A percentile compares a stretch with the other conserved stretches of the same genome.
These are phyloP conservation scores for Coemansia sp. DNA, from an alignment of 192 early-diverging fungal genomes.

Conservation along the genomic window DNA sequence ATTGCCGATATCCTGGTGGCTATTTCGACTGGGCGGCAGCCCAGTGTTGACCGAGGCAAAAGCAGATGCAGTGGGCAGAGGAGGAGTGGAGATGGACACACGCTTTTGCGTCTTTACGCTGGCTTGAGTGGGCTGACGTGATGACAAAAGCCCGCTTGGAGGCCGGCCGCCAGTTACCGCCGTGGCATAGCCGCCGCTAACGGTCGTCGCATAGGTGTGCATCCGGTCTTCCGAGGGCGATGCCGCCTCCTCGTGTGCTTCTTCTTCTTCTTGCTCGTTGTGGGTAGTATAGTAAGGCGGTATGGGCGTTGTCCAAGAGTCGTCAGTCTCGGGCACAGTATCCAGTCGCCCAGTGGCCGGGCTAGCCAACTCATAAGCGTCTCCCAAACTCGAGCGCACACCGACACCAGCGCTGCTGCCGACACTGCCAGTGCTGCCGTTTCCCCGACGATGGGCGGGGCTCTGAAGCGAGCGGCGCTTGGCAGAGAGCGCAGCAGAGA, in stretches of 20 bases:
- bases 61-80: slow-evolving; percentile 23
- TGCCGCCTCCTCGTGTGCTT: neutral
- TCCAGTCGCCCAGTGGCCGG: slow-evolving; percentile 8
- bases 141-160: slow-evolving; percentile 5
- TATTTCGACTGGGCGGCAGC: neutral
- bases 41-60: slow-evolving; percentile 14
- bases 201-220: neutral
- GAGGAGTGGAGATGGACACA: slow-evolving; percentile 37
- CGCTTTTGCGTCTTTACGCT: slow-evolving; percentile 29
- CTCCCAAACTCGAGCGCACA: slow-evolving; percentile 1
- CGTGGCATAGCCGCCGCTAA: slow-evolving; percentile 2
- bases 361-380: slow-evolving; percentile 5
- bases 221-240: neutral
- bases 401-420: slow-evolving; percentile 2
- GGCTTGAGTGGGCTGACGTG: slow-evolving; percentile 23
- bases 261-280: neutral
- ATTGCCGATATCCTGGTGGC: neutral
- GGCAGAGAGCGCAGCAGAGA: slow-evolving; percentile 11
- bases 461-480: slow-evolving; percentile 23
- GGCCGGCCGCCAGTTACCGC: neutral
- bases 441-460: neutral
- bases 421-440: neutral
- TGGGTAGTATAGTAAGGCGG: neutral
- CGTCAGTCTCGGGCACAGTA: slow-evolving; percentile 33
- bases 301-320: slow-evolving; percentile 17